Evolutionary conservation across 495 filamentous ascomycete genomes (phyloP).

Genomic region (Rhypophila decipiens): DNA sequence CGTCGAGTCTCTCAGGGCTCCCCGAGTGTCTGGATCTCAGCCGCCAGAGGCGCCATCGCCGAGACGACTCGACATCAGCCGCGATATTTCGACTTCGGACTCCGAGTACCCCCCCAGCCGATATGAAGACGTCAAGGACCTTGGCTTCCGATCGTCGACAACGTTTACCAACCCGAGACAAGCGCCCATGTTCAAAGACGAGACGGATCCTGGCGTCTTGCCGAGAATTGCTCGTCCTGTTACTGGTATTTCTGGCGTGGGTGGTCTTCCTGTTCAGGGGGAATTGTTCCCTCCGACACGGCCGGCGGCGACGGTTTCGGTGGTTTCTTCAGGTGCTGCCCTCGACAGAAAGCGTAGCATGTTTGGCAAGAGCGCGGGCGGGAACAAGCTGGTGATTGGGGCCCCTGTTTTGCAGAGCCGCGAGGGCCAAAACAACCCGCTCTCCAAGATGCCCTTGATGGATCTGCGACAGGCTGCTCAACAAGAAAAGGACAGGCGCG

Average conservation of each 20-base stretch:
- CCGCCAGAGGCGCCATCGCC: conserved; percentile 26
- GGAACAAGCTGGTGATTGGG: conserved; percentile 39
- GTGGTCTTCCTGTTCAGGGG: conserved; percentile 12
- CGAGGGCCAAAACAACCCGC: conserved; percentile 30
- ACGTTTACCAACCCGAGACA: conserved; percentile 30
- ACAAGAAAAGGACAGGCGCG: conserved; percentile 42
- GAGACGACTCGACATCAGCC: conserved; percentile 24
- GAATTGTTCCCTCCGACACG: conserved; percentile 16
- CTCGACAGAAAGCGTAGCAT: conserved; percentile 24
- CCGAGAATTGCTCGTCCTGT: conserved; percentile 20
- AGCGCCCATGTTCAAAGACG: conserved; percentile 19
- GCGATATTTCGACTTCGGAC: conserved; percentile 36
- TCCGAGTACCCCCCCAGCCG: conserved; percentile 39
- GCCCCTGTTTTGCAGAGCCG: conserved; percentile 41
- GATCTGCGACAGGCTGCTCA: conserved; percentile 40
- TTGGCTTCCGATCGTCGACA: conserved; percentile 29
- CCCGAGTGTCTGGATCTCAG: conserved; percentile 10
- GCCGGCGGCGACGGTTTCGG: background rate
- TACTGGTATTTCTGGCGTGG: conserved; percentile 12
- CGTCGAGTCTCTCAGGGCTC: conserved; percentile 13
- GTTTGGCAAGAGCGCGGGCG: conserved; percentile 18
- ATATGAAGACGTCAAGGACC: conserved; percentile 40
- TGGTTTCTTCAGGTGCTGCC: background rate
- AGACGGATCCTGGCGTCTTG: conserved; percentile 8
- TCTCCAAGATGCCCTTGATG: conserved; percentile 41